Percentiles rank a stretch among this genome's conserved stretches.
Evolutionary conservation across 306 rosid genomes (phyloP).

Genomic region (Prunus salicina): DNA sequence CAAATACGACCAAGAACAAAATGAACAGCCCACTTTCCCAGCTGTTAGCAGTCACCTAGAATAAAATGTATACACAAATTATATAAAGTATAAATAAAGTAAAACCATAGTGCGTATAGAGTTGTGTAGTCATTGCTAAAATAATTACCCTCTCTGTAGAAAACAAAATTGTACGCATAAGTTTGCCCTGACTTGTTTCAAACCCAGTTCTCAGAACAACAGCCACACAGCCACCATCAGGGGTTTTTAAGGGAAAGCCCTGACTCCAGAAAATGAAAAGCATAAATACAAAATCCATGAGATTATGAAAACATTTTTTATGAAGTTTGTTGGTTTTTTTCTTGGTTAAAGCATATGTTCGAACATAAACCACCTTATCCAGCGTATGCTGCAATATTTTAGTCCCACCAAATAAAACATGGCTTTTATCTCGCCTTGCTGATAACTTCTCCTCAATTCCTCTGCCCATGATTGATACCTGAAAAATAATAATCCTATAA

Average conservation of each 20-base stretch:
- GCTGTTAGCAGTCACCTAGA: slow-evolving; percentile 97
- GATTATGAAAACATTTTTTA: slow-evolving; percentile 9
- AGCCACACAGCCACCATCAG: slow-evolving; percentile 98
- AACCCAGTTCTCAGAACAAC: slow-evolving; percentile 96
- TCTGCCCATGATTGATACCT: slow-evolving; percentile 75
- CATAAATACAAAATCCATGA: slow-evolving; percentile 20
- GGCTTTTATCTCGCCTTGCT: slow-evolving; percentile 77
- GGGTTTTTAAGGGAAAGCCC: slow-evolving; percentile 83
- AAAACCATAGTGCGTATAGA: not conserved
- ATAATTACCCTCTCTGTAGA: slow-evolving; percentile 91
- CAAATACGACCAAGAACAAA: slow-evolving; percentile 87
- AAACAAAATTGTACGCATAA: slow-evolving; percentile 97
- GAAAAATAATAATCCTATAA: slow-evolving; percentile 21
- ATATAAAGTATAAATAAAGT: not conserved
- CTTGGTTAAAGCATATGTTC: not conserved
- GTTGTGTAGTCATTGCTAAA: slow-evolving; percentile 10
- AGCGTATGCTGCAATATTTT: slow-evolving; percentile 96
- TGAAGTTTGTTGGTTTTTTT: not conserved
- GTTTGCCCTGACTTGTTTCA: slow-evolving; percentile 98
- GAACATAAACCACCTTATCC: slow-evolving; percentile 63
- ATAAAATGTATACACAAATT: slow-evolving; percentile 1
- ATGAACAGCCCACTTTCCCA: slow-evolving; percentile 99
- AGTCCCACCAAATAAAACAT: slow-evolving; percentile 94
- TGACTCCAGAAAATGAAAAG: slow-evolving; percentile 39
- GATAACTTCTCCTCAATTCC: slow-evolving; percentile 79